Evolutionary conservation across 78 protist species (phyloP).

Genomic region (Ministeria vibrans): DNA sequence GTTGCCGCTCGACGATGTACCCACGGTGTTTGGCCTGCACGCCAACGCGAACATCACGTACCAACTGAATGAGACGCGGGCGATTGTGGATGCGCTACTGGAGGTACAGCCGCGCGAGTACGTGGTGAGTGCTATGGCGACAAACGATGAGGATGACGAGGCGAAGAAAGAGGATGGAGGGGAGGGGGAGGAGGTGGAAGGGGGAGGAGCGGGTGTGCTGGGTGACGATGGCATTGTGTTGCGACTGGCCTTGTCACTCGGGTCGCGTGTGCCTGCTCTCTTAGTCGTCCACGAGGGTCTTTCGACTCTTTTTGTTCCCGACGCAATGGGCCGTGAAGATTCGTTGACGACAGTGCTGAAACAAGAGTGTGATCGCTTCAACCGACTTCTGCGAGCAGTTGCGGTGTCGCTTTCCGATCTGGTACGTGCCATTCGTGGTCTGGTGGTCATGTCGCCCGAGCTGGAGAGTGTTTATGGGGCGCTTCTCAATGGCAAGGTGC

Average conservation of each 20-base stretch:
- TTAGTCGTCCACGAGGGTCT: neutral
- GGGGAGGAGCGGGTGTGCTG: neutral
- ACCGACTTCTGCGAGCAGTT: slow-evolving; percentile 43
- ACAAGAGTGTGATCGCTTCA: slow-evolving; percentile 71
- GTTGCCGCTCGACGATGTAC: slow-evolving; percentile 35
- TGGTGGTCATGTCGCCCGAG: slow-evolving; percentile 44
- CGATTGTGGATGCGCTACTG: slow-evolving; percentile 29
- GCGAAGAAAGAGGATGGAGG: too few relatives aligned
- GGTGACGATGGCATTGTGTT: neutral
- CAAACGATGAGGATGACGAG: slow-evolving; percentile 32
- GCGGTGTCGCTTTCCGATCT: neutral
- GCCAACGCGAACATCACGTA: slow-evolving; percentile 56
- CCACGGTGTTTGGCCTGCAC: slow-evolving; percentile 79
- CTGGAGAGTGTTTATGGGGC: slow-evolving; percentile 43
- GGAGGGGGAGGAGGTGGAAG: too few relatives aligned
- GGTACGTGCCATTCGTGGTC: slow-evolving; percentile 26
- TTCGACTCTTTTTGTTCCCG: neutral
- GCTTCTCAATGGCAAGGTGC: slow-evolving; percentile 37
- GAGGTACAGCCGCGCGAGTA: slow-evolving; percentile 43
- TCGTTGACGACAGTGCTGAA: slow-evolving; percentile 21
- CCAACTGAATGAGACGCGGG: slow-evolving; percentile 42
- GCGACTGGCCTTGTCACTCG: neutral
- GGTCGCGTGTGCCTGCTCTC: neutral
- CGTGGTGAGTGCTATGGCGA: neutral
- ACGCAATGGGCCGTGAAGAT: neutral